Evolutionary conservation across 345 rosid genomes (phyloP).

Genomic region (Eucalyptus sp.): DNA sequence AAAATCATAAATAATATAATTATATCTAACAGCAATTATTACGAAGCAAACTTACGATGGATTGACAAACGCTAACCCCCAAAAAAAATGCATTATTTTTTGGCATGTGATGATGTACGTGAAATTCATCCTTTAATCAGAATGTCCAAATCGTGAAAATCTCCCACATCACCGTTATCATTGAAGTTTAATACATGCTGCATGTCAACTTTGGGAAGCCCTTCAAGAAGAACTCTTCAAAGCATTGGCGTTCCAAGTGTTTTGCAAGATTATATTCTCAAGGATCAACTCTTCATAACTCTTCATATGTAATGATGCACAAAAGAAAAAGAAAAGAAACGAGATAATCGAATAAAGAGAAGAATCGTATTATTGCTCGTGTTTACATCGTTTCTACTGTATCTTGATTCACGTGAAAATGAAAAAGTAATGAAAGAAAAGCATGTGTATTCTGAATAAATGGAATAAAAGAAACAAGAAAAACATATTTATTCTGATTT

Average conservation of each 20-base stretch:
- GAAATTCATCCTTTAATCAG: background rate
- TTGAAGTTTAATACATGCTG: background rate
- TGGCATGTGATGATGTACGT: background rate
- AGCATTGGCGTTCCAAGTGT: background rate
- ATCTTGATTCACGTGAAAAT: background rate
- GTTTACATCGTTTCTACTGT: background rate
- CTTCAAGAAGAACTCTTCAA: background rate
- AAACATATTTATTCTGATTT: background rate
- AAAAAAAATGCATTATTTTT: background rate
- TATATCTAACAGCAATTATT: no score
- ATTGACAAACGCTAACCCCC: background rate
- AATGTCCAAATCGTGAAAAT: background rate
- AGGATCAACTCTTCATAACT: no score
- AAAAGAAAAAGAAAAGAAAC: background rate
- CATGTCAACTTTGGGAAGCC: background rate
- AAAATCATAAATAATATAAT: no score
- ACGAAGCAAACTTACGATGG: background rate
- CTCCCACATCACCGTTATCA: background rate
- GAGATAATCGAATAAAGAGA: background rate
- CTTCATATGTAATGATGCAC: background rate
- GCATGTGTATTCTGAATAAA: no score
- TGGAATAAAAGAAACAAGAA: background rate
- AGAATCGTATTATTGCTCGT: background rate
- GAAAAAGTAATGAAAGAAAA: background rate
- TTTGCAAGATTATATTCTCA: background rate